Base-by-base conservation (phyloP, 352 stramenopile genomes). In the Pythium aquatile region DNA sequence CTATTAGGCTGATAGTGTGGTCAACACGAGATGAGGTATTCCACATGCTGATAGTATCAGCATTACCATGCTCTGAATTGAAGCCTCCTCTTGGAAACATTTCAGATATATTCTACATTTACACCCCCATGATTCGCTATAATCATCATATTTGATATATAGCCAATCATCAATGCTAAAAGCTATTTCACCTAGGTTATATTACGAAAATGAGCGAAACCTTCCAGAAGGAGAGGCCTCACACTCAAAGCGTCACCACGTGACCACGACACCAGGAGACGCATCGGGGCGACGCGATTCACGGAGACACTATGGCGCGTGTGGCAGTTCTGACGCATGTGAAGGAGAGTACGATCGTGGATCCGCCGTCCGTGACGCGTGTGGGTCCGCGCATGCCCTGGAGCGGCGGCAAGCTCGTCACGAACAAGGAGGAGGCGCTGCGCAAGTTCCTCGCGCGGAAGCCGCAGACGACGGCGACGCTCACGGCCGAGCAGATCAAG, bases 401-500 rank as follows among this genome's bases (percentile, higher is more conserved):
- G 87, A 79, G 79, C 5, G 87, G 87, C 39, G 87, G 87, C 42
- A 93, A 88, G 58, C 88, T 95, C 48, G 77, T 77, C 17, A 92
- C 80, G 49, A 95, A 95, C 66, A 95, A 95, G 70, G 80, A 85
- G 57, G 84, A 94, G 66, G 87, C 87, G 33, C 72, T 95, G 76
- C 83, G 77, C 62, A 95, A 95, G 66, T 95, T 95, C 57, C 81
- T 89, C 59, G 75, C 89, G 72, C 80, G 87, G 63, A 95, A 95
- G 66, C 60, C 88, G 29, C 72, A 61, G 24, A 63, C 70, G 7
- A 75, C 77, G 46, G 74, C 77, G 60, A 62, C 78, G 39, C 69
- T 85, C 48, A 77, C 78, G 62, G 57, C 77, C 28, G 61, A 74
- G 57, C 81, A 91, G 68, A 72, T 83, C 32, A 47, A 79, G 40